Conservation (phyloP, 352 stramenopile genomes). For the Saprolegnia diclina region DNA sequence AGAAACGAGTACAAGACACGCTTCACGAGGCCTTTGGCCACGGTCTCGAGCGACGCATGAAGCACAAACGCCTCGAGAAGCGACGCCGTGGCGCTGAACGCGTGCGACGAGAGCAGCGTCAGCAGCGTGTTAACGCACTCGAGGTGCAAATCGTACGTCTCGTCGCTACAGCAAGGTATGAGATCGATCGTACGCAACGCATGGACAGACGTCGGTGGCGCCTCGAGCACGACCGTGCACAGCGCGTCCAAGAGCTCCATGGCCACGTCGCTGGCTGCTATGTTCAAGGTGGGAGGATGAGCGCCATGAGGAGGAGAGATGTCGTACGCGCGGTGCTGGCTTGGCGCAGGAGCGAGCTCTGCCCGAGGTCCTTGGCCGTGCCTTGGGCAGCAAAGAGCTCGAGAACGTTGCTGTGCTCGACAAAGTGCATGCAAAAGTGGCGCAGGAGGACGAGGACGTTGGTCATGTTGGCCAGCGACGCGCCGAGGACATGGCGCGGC, state of each 20-base stretch:
- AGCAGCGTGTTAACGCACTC: slow-evolving; percentile 70
- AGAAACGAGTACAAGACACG: slow-evolving; percentile 61
- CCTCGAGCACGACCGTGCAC: slow-evolving; percentile 52
- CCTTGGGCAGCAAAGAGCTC: slow-evolving; percentile 27
- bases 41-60: slow-evolving; percentile 31
- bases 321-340: slow-evolving; percentile 14
- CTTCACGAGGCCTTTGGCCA: slow-evolving; percentile 41
- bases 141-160: slow-evolving; percentile 69
- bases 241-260: slow-evolving; percentile 62
- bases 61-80: slow-evolving; percentile 66
- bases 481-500: slow-evolving; percentile 32
- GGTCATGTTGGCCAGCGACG: slow-evolving; percentile 42
- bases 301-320: background rate
- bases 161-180: slow-evolving; percentile 20
- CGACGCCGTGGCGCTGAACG: slow-evolving; percentile 48
- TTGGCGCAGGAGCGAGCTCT: background rate
- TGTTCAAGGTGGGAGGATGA: background rate
- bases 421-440: slow-evolving; percentile 64
- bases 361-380: slow-evolving; percentile 15
- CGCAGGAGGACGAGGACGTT: slow-evolving; percentile 73
- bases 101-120: slow-evolving; percentile 57
- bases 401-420: slow-evolving; percentile 59
- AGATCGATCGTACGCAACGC: slow-evolving; percentile 27
- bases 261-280: slow-evolving; percentile 51
- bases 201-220: slow-evolving; percentile 45